Conservation (phyloP, 768 basidiomycete genomes). For the Cantharellus anzutake region DNA sequence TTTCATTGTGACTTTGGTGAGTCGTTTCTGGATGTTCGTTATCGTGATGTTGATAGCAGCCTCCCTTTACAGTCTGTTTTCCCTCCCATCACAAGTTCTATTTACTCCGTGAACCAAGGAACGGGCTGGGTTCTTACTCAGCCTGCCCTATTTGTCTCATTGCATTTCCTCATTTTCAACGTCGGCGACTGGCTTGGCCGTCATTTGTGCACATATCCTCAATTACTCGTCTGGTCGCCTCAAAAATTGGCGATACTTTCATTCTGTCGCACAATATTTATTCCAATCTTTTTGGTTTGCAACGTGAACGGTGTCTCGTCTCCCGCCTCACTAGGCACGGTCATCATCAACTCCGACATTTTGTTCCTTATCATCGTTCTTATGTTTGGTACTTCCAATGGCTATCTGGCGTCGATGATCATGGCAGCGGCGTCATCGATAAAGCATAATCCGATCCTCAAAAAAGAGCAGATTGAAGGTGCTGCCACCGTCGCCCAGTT, state of each 20-base stretch:
- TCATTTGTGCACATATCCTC: conserved; percentile 44
- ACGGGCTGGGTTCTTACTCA: conserved; percentile 28
- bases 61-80: conserved; percentile 47
- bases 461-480: conserved; percentile 62
- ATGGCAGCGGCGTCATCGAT: conserved; percentile 73
- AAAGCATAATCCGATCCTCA: conserved; percentile 55
- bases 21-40: conserved; percentile 12
- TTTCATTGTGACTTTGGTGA: conserved; percentile 62
- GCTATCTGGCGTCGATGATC: conserved; percentile 56
- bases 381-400: conserved; percentile 60
- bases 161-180: conserved; percentile 65
- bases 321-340: conserved; percentile 2
- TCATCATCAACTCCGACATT: conserved; percentile 48
- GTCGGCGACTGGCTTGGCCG: conserved; percentile 53
- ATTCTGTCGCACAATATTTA: conserved; percentile 54
- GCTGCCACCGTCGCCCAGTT: conserved; percentile 57
- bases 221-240: conserved; percentile 48
- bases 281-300: conserved; percentile 77
- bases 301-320: conserved; percentile 29
- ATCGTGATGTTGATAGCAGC: neutral
- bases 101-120: conserved; percentile 41
- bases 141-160: conserved; percentile 62
- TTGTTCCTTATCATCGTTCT: conserved; percentile 58
- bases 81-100: conserved; percentile 68
- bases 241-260: conserved; percentile 43